phyloP scores from a whole-genome alignment of 2,329 filamentous ascomycete species.

The Talaromyces sp. region DNA sequence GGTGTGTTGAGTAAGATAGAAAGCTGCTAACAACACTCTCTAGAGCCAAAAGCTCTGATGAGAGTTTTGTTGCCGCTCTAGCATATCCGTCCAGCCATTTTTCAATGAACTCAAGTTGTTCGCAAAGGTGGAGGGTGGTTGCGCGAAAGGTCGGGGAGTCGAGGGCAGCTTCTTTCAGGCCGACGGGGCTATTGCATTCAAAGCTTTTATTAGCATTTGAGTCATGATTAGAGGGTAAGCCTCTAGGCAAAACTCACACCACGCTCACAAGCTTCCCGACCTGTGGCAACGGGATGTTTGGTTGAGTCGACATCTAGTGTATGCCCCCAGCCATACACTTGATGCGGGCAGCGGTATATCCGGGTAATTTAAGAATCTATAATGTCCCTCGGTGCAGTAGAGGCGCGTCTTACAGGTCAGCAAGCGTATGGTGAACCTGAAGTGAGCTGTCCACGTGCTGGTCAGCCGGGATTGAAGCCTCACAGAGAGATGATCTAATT shows the following conservation, averaged over 20 bases:
- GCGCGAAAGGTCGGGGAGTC: conserved; percentile 96
- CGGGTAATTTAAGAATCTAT: background rate
- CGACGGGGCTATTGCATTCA: conserved; percentile 65
- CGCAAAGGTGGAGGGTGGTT: conserved; percentile 80
- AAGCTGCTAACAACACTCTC: conserved; percentile 80
- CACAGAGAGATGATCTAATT: conserved; percentile 34
- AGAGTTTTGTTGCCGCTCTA: conserved; percentile 63
- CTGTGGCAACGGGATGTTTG: conserved; percentile 40
- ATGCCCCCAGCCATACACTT: conserved; percentile 39
- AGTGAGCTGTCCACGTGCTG: conserved; percentile 19
- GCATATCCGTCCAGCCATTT: conserved; percentile 82
- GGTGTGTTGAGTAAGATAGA: conserved; percentile 74
- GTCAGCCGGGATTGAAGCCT: conserved; percentile 20
- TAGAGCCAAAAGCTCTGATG: conserved; percentile 69
- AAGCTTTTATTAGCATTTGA: conserved; percentile 14
- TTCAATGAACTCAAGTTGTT: conserved; percentile 89
- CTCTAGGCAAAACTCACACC: conserved; percentile 39
- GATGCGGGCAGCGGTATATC: conserved; percentile 21
- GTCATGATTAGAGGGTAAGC: background rate
- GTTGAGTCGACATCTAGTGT: conserved; percentile 46
- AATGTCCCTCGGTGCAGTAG: background rate
- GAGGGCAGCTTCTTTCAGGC: conserved; percentile 90
- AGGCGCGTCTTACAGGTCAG: conserved; percentile 2
- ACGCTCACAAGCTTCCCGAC: conserved; percentile 51
- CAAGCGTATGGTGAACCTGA: conserved; percentile 12